Evolutionary conservation across 2,329 filamentous ascomycete species (phyloP).

Genomic region (Xylaria sp.): DNA sequence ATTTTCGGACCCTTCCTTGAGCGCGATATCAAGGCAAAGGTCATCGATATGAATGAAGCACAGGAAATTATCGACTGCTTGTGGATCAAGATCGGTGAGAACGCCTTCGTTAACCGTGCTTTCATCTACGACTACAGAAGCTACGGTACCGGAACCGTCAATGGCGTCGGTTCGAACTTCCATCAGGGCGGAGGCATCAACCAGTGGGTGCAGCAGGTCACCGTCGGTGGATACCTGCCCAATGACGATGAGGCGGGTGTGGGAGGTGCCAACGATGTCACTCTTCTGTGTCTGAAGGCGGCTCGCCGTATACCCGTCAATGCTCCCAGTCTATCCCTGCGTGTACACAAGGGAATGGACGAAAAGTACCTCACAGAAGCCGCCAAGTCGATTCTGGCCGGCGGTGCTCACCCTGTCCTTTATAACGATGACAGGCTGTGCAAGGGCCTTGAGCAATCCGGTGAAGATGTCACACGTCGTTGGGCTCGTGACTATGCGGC

Average conservation of each 20-base stretch:
- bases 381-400: slow-evolving; percentile 10
- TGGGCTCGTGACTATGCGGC: slow-evolving; percentile 16
- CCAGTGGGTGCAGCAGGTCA: slow-evolving; percentile 18
- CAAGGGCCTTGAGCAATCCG: slow-evolving; percentile 10
- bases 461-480: slow-evolving; percentile 3
- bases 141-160: slow-evolving; percentile 12
- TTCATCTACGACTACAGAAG: slow-evolving; percentile 17
- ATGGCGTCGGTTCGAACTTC: slow-evolving; percentile 14
- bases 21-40: background rate
- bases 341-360: slow-evolving; percentile 9
- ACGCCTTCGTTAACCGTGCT: slow-evolving; percentile 18
- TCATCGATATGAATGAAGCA: slow-evolving; percentile 3
- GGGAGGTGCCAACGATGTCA: slow-evolving; percentile 15
- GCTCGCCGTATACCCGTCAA: slow-evolving; percentile 17
- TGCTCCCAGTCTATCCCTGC: slow-evolving; percentile 14
- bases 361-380: slow-evolving; percentile 11
- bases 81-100: slow-evolving; percentile 18
- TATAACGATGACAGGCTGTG: slow-evolving; percentile 18
- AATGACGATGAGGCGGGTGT: slow-evolving; percentile 6
- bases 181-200: slow-evolving; percentile 18
- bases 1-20: slow-evolving; percentile 17
- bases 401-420: slow-evolving; percentile 13
- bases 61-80: slow-evolving; percentile 17
- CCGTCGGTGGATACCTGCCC: slow-evolving; percentile 12
- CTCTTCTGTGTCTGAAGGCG: slow-evolving; percentile 13